These are phyloP conservation scores for Angomonas ambiguus DNA, from an alignment of 208 protist species.

Conservation along the genomic window DNA sequence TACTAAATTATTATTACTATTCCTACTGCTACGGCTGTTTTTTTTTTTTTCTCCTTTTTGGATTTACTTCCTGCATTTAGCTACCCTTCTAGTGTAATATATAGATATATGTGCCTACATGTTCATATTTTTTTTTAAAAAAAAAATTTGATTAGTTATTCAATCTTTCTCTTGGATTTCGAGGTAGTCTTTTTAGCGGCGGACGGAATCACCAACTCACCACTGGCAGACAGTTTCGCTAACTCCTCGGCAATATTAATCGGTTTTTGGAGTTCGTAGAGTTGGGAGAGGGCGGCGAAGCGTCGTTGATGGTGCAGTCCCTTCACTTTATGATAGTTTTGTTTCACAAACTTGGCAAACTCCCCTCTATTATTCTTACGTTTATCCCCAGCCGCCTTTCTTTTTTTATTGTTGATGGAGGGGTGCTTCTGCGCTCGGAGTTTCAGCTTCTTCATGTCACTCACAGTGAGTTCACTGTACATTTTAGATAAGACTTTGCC, in stretches of 20 bases:
- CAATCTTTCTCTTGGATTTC: slow-evolving; percentile 17
- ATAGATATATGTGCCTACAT: too few relatives aligned
- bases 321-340: slow-evolving; percentile 73
- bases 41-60: too few relatives aligned
- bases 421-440: slow-evolving; percentile 61
- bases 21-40: too few relatives aligned
- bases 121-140: background rate
- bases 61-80: background rate
- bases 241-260: slow-evolving; percentile 57
- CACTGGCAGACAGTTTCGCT: slow-evolving; percentile 24
- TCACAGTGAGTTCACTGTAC: slow-evolving; percentile 69
- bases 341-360: slow-evolving; percentile 68
- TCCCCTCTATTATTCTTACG: slow-evolving; percentile 19
- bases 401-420: slow-evolving; percentile 35
- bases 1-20: slow-evolving; percentile 11
- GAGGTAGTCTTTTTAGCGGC: slow-evolving; percentile 17
- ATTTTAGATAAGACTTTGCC: slow-evolving; percentile 72
- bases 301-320: slow-evolving; percentile 60
- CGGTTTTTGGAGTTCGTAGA: slow-evolving; percentile 76
- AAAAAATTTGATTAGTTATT: slow-evolving; percentile 11
- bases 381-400: slow-evolving; percentile 16
- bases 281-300: slow-evolving; percentile 66
- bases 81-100: too few relatives aligned
- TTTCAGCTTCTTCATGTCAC: slow-evolving; percentile 49
- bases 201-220: slow-evolving; percentile 3